These are phyloP conservation scores for Aspergillus carlsbadensis DNA, from an alignment of 495 filamentous ascomycete species.

Conservation along the genomic window DNA sequence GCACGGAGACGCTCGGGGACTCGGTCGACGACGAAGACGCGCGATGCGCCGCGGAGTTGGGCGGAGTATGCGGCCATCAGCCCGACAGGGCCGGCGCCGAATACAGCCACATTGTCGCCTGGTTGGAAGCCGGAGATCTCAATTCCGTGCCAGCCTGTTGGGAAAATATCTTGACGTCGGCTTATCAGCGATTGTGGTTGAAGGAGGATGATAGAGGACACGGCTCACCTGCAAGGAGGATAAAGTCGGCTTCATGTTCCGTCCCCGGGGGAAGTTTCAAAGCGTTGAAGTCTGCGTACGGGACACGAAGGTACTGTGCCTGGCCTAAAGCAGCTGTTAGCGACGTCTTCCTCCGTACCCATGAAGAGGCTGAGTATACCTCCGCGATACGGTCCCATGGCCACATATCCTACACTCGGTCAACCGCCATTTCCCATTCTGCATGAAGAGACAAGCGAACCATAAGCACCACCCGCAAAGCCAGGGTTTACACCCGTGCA, in stretches of 20 bases:
- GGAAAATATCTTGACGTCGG: constrained; percentile 53
- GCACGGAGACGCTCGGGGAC: constrained; percentile 50
- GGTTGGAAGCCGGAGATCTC: constrained; percentile 52
- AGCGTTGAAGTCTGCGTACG: constrained; percentile 59
- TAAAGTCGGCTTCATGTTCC: constrained; percentile 46
- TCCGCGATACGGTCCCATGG: constrained; percentile 58
- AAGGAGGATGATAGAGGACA: background rate
- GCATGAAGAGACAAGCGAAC: constrained; percentile 12
- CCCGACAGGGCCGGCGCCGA: constrained; percentile 52
- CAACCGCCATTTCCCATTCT: background rate
- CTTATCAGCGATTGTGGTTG: background rate
- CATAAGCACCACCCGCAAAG: constrained; percentile 59
- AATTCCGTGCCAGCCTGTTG: constrained; percentile 60
- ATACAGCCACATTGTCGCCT: constrained; percentile 55
- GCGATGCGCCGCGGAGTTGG: constrained; percentile 49
- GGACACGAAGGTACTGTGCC: constrained; percentile 56
- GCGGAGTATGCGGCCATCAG: constrained; percentile 59
- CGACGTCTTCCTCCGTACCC: background rate
- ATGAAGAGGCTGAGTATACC: constrained; percentile 15
- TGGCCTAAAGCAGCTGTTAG: constrained; percentile 24
- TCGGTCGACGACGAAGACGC: constrained; percentile 54
- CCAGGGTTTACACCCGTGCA: constrained; percentile 59
- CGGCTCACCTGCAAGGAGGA: constrained; percentile 41
- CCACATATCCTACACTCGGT: constrained; percentile 42
- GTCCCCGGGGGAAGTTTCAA: constrained; percentile 41